These are phyloP conservation scores for Parastagonospora nodorum DNA, from an alignment of 2,329 filamentous ascomycete genomes.

Conservation along the genomic window DNA sequence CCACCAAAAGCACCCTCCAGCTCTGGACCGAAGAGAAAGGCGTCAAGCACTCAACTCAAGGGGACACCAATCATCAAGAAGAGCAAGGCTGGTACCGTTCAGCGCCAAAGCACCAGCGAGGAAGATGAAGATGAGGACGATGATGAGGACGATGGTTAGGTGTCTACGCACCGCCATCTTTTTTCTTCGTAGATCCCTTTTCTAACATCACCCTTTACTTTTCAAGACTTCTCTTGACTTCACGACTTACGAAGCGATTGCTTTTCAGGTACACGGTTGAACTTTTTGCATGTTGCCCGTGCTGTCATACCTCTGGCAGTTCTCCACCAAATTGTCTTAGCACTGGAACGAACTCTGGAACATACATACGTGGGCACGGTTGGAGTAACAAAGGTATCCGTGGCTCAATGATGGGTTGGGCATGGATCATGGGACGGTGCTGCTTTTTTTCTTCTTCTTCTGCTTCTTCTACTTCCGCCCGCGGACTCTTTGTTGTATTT, in stretches of 20 bases:
- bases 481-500: background rate
- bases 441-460: constrained; percentile 15
- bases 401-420: constrained; percentile 4
- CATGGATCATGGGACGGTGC: constrained; percentile 6
- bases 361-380: constrained; percentile 25
- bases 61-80: constrained; percentile 53
- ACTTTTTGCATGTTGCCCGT: constrained; percentile 38
- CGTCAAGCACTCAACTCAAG: constrained; percentile 36
- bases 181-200: constrained; percentile 16
- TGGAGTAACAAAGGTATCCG: constrained; percentile 22
- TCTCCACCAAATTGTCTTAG: constrained; percentile 42
- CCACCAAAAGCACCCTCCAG: constrained; percentile 27
- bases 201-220: constrained; percentile 26
- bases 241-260: constrained; percentile 47
- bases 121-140: constrained; percentile 58
- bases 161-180: background rate
- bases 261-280: constrained; percentile 35
- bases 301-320: constrained; percentile 26
- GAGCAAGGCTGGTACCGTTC: constrained; percentile 49
- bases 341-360: constrained; percentile 25
- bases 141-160: constrained; percentile 52
- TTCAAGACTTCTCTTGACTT: constrained; percentile 32
- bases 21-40: constrained; percentile 40
- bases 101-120: constrained; percentile 54
- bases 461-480: constrained; percentile 7